phyloP scores from a whole-genome alignment of 768 basidiomycete genomes.

The Boletus subcaerulescens region DNA sequence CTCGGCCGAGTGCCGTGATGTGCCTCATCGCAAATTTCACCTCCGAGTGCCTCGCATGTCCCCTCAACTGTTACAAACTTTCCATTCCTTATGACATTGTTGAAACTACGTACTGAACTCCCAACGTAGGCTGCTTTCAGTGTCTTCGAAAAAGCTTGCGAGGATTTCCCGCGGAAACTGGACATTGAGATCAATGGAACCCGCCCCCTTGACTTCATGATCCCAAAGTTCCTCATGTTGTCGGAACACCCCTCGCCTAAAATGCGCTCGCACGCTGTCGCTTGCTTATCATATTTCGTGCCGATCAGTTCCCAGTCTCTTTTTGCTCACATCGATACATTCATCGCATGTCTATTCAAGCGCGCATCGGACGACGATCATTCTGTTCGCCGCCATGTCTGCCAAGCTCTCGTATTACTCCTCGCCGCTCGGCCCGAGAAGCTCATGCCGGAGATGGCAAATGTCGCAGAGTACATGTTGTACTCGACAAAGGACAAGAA shows the following conservation, averaged over 20 bases:
- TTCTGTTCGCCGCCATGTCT: constrained; percentile 93
- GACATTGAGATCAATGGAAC: constrained; percentile 91
- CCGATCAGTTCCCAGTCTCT: constrained; percentile 85
- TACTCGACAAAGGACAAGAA: constrained; percentile 98
- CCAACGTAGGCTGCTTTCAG: constrained; percentile 79
- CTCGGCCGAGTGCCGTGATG: constrained; percentile 5
- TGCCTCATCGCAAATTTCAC: neutral
- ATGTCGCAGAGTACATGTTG: constrained; percentile 98
- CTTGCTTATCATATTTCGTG: constrained; percentile 93
- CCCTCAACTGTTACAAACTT: neutral
- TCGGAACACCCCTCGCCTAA: constrained; percentile 83
- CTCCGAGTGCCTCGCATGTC: constrained; percentile 3
- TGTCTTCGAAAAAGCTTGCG: constrained; percentile 91
- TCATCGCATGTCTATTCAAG: constrained; percentile 92
- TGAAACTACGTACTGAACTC: constrained; percentile 16
- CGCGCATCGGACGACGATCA: constrained; percentile 92
- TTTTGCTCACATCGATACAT: constrained; percentile 86
- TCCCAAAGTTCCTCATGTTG: constrained; percentile 89
- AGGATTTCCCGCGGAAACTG: constrained; percentile 94
- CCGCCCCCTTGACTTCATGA: constrained; percentile 94
- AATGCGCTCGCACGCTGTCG: constrained; percentile 91
- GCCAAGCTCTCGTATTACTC: constrained; percentile 90
- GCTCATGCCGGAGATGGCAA: constrained; percentile 91
- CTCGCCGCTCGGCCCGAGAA: constrained; percentile 93
- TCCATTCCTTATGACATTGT: neutral